Conservation (phyloP, 768 basidiomycete genomes). For the Chiua virens region DNA sequence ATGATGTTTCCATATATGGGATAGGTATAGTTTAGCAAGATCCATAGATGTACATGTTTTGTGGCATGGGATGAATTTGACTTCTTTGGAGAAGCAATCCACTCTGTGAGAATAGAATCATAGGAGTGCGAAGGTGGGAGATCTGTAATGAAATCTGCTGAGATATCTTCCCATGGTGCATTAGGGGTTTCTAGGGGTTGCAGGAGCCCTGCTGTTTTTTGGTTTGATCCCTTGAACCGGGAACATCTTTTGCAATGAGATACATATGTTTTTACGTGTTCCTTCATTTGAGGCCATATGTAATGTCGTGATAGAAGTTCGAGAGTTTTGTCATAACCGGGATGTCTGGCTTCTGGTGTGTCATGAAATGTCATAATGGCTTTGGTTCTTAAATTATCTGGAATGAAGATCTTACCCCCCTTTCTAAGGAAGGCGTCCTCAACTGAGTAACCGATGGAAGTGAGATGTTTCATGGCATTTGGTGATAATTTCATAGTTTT, state of each 20-base stretch:
- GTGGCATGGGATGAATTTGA: no score
- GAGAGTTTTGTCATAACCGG: not conserved
- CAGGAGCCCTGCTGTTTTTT: not conserved
- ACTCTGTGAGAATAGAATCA: not conserved
- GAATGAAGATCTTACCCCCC: no score
- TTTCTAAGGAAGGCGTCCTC: no score
- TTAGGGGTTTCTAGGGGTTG: not conserved
- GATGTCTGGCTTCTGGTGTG: not conserved
- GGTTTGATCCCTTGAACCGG: not conserved
- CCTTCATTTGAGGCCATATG: not conserved
- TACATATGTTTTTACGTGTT: not conserved
- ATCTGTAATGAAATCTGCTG: no score
- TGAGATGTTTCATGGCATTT: no score
- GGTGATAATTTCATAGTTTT: no score
- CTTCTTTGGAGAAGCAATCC: no score
- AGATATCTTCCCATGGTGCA: not conserved
- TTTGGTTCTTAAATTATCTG: no score
- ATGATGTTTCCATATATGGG: constrained; percentile 1
- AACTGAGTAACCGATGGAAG: no score
- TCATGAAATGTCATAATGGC: not conserved
- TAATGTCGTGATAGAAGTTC: not conserved
- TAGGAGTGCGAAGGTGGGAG: not conserved
- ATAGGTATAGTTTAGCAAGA: no score
- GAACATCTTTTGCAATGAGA: not conserved
- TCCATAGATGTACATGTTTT: no score